phyloP scores from a whole-genome alignment of 306 rosid species.

The Acacia confusa region DNA sequence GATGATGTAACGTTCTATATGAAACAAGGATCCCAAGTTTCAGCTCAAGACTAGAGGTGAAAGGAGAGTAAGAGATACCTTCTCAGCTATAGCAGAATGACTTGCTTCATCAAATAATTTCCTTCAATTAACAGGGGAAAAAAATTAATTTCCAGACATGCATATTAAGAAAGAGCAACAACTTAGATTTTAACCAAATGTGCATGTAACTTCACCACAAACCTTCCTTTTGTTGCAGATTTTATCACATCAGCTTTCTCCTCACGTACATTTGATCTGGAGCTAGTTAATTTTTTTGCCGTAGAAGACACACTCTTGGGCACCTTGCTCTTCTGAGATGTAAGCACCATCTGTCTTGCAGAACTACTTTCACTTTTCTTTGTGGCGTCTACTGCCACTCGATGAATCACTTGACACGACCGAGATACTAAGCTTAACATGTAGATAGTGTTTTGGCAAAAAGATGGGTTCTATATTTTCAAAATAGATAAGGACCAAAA shows the following conservation, averaged over 20 bases:
- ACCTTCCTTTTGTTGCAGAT: slow-evolving; percentile 67
- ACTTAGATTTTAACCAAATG: slow-evolving; percentile 9
- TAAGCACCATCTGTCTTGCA: slow-evolving; percentile 28
- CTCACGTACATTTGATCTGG: slow-evolving; percentile 41
- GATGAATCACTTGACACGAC: slow-evolving; percentile 48
- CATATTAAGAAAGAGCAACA: background rate
- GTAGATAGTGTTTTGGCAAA: slow-evolving; percentile 82
- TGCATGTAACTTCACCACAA: slow-evolving; percentile 7
- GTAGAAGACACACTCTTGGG: slow-evolving; percentile 44
- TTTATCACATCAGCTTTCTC: slow-evolving; percentile 42
- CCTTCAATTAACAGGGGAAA: slow-evolving; percentile 44
- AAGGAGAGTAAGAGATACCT: slow-evolving; percentile 47
- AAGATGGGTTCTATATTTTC: slow-evolving; percentile 54
- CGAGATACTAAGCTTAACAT: slow-evolving; percentile 76
- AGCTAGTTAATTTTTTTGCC: slow-evolving; percentile 45
- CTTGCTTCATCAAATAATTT: slow-evolving; percentile 62
- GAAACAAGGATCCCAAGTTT: slow-evolving; percentile 24
- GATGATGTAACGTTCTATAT: slow-evolving; percentile 8
- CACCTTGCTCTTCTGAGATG: slow-evolving; percentile 45
- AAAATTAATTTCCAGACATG: background rate
- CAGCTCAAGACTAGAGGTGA: background rate
- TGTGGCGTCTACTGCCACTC: slow-evolving; percentile 25
- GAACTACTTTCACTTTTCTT: slow-evolving; percentile 46
- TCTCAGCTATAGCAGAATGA: slow-evolving; percentile 45
- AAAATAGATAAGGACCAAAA: slow-evolving; percentile 18